Percentiles rank a stretch among this genome's conserved stretches.
Conservation (phyloP, 306 rosid species). For the Hippophae rhamnoides region DNA sequence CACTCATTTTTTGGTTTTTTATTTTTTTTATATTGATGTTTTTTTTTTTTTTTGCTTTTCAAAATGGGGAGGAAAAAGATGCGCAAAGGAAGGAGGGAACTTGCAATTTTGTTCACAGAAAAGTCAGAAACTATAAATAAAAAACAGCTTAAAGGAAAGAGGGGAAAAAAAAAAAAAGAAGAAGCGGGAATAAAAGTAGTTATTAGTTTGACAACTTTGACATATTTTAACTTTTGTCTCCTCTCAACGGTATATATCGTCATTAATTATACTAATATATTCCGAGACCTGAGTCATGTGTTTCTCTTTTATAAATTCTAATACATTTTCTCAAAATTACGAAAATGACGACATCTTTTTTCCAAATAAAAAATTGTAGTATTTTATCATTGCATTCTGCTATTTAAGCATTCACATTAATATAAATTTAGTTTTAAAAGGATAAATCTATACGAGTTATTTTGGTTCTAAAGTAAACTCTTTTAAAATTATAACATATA, state of each 20-base stretch:
- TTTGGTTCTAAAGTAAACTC: too few species aligned
- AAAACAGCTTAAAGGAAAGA: conserved; percentile 8
- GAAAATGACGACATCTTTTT: too few species aligned
- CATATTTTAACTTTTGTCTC: conserved; percentile 30
- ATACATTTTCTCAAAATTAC: too few species aligned
- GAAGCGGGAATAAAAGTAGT: conserved; percentile 19
- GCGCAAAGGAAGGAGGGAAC: conserved; percentile 21
- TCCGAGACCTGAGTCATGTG: background rate
- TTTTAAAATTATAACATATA: too few species aligned
- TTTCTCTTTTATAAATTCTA: background rate
- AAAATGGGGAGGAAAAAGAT: conserved; percentile 20
- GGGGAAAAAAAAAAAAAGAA: conserved; percentile 32
- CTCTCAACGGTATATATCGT: background rate
- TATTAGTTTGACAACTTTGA: conserved; percentile 45
- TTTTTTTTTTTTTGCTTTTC: conserved; percentile 10
- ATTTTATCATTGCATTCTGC: too few species aligned
- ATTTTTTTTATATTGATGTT: conserved; percentile 9
- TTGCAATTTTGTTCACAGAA: conserved; percentile 18
- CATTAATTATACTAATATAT: conserved; percentile 13
- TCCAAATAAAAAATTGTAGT: too few species aligned
- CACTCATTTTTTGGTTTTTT: conserved; percentile 11
- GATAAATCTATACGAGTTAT: too few species aligned
- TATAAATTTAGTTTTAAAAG: too few species aligned
- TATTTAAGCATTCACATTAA: too few species aligned
- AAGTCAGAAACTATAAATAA: conserved; percentile 34